A percentile compares a stretch with the other conserved stretches of the same genome.
Evolutionary conservation across 768 basidiomycete species (phyloP).

Genomic region (Mycena pura): DNA sequence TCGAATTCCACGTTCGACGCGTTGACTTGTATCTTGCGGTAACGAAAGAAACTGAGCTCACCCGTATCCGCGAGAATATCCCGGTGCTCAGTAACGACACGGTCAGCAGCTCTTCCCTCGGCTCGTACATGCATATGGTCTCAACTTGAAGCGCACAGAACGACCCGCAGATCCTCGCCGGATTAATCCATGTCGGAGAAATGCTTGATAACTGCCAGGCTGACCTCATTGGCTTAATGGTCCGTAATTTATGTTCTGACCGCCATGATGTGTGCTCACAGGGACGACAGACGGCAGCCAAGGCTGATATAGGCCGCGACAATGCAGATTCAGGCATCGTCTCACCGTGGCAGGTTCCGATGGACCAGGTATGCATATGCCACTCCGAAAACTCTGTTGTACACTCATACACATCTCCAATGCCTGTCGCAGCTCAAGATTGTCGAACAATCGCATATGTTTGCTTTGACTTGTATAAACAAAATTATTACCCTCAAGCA

Average conservation of each 20-base stretch:
- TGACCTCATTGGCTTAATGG: constrained; percentile 2
- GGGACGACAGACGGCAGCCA: neutral
- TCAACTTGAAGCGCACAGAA: too few relatives aligned
- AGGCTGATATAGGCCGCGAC: too few relatives aligned
- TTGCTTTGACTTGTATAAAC: neutral
- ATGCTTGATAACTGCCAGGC: neutral
- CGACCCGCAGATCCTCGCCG: neutral
- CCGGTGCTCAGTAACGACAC: neutral
- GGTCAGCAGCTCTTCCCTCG: neutral
- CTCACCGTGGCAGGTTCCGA: too few relatives aligned
- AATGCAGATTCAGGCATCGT: neutral
- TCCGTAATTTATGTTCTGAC: neutral
- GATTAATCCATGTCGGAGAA: neutral
- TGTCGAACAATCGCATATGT: neutral
- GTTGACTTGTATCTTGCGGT: too few relatives aligned
- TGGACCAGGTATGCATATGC: neutral
- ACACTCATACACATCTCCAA: too few relatives aligned
- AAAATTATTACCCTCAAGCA: neutral
- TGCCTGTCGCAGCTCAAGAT: neutral
- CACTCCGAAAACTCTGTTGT: neutral
- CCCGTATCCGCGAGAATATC: neutral
- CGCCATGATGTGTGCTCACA: neutral
- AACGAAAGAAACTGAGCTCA: constrained; percentile 4
- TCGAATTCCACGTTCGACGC: too few relatives aligned
- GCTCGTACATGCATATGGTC: too few relatives aligned